Conservation (phyloP, 1,284 basidiomycete species). For the Papiliotrema terrestris region DNA sequence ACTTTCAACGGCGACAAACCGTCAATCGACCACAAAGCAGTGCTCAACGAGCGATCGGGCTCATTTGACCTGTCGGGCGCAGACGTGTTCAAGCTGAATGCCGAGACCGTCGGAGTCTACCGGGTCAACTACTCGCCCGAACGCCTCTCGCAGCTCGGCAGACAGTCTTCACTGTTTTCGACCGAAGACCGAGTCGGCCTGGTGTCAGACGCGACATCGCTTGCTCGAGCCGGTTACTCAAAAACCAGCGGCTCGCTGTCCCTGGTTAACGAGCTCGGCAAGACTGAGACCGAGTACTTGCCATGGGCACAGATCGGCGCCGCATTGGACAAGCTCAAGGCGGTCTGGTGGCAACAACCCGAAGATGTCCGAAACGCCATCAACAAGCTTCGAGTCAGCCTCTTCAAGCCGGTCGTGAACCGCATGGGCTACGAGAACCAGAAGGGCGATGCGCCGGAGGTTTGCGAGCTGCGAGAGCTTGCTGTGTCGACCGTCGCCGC, state of each 20-base stretch:
- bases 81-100: slow-evolving; percentile 81
- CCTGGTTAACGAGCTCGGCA: slow-evolving; percentile 63
- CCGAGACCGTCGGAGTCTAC: slow-evolving; percentile 80
- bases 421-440: slow-evolving; percentile 75
- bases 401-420: slow-evolving; percentile 77
- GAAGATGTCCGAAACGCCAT: slow-evolving; percentile 60
- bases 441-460: slow-evolving; percentile 66
- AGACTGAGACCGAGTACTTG: slow-evolving; percentile 63
- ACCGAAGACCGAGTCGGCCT: slow-evolving; percentile 84
- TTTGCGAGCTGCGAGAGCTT: slow-evolving; percentile 69
- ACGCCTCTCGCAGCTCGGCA: slow-evolving; percentile 71
- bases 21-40: slow-evolving; percentile 60
- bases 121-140: slow-evolving; percentile 84
- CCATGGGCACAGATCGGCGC: slow-evolving; percentile 44
- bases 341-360: slow-evolving; percentile 82
- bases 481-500: slow-evolving; percentile 67
- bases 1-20: slow-evolving; percentile 62
- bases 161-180: slow-evolving; percentile 74
- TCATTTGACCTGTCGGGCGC: slow-evolving; percentile 66
- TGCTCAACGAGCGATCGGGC: slow-evolving; percentile 69
- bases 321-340: slow-evolving; percentile 58
- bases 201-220: slow-evolving; percentile 72
- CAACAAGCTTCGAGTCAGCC: slow-evolving; percentile 63
- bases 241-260: slow-evolving; percentile 73
- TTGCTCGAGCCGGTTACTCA: slow-evolving; percentile 74